Conservation (phyloP, 148 eudicot genomes). For the Silene uniflora region DNA sequence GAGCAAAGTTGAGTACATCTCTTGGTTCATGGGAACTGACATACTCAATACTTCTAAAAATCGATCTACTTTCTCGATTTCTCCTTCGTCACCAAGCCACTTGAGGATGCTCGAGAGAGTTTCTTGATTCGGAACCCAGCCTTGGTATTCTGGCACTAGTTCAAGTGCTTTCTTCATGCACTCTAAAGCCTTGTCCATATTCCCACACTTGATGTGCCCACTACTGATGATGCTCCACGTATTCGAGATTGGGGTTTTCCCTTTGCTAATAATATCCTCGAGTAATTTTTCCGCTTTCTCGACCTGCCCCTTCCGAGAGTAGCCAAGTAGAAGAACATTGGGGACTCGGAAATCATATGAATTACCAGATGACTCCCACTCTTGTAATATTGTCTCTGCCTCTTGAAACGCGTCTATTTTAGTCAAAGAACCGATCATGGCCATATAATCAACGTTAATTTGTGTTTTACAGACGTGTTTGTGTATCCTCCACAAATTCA, state of each 20-base stretch:
- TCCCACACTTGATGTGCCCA: conserved; percentile 30
- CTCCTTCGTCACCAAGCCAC: conserved; percentile 47
- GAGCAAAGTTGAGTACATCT: conserved; percentile 25
- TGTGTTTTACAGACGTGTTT: conserved; percentile 34
- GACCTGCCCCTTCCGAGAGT: conserved; percentile 32
- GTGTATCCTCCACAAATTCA: conserved; percentile 41
- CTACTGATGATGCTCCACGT: conserved; percentile 46
- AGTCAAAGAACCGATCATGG: conserved; percentile 39
- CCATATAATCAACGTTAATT: conserved; percentile 42
- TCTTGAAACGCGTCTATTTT: conserved; percentile 41
- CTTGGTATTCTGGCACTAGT: conserved; percentile 26
- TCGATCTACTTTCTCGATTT: conserved; percentile 32
- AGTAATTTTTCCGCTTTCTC: conserved; percentile 43
- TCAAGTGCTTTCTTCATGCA: conserved; percentile 47
- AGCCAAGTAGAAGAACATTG: conserved; percentile 44
- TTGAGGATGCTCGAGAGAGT: conserved; percentile 27
- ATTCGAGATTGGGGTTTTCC: conserved; percentile 43
- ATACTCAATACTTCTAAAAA: conserved; percentile 30
- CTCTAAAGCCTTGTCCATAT: conserved; percentile 37
- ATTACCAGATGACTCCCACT: conserved; percentile 48
- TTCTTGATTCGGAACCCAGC: conserved; percentile 47
- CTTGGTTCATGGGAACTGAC: conserved; percentile 20
- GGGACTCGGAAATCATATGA: conserved; percentile 52
- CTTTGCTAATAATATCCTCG: conserved; percentile 28
- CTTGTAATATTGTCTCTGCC: conserved; percentile 37